These are phyloP conservation scores for Fusarium fujikuroi DNA, from an alignment of 2,329 filamentous ascomycete genomes.

Conservation along the genomic window DNA sequence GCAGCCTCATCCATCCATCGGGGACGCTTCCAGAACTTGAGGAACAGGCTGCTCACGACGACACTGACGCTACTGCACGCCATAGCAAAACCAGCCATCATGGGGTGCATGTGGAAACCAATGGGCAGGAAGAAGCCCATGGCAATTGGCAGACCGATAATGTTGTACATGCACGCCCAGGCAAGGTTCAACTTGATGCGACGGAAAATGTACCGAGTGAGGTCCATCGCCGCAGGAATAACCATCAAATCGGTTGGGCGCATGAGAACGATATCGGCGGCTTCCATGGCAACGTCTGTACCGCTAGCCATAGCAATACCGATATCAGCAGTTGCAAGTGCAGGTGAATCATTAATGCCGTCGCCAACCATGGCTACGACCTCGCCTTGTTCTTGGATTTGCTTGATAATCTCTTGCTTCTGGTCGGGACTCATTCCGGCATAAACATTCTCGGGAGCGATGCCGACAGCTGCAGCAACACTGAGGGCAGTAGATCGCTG, in stretches of 20 bases:
- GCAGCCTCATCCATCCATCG: constrained; percentile 83
- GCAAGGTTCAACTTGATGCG: constrained; percentile 93
- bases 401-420: constrained; percentile 85
- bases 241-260: constrained; percentile 89
- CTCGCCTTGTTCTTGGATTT: constrained; percentile 78
- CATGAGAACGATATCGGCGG: constrained; percentile 96
- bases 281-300: constrained; percentile 97
- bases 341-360: constrained; percentile 97
- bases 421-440: constrained; percentile 91
- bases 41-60: constrained; percentile 81
- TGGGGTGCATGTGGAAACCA: constrained; percentile 87
- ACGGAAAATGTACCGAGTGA: constrained; percentile 85
- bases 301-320: constrained; percentile 93
- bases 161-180: constrained; percentile 94
- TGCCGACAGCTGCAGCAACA: constrained; percentile 85
- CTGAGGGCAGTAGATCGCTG: constrained; percentile 84
- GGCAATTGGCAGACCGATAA: constrained; percentile 90
- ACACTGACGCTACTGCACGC: constrained; percentile 90
- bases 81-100: constrained; percentile 96
- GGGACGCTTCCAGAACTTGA: constrained; percentile 89
- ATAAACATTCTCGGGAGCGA: constrained; percentile 78
- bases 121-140: constrained; percentile 96
- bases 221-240: constrained; percentile 85
- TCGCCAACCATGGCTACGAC: constrained; percentile 97
- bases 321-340: constrained; percentile 89